Conservation (phyloP, 2,329 filamentous ascomycete genomes). For the Septoria linicola region DNA sequence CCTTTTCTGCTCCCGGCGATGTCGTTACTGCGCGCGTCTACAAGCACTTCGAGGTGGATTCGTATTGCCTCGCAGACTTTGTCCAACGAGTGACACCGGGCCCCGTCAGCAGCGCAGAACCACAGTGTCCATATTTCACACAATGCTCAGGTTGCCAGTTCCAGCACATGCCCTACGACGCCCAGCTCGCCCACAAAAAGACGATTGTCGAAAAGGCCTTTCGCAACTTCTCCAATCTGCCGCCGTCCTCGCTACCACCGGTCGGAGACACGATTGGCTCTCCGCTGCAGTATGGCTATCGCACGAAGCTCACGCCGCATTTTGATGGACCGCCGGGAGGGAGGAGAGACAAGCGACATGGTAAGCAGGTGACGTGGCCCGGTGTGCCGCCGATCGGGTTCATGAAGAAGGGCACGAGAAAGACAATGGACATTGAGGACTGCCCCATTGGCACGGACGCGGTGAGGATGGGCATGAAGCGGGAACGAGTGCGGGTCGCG, state of each 20-base stretch:
- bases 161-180: constrained; percentile 88
- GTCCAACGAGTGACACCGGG: constrained; percentile 73
- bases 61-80: constrained; percentile 79
- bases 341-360: constrained; percentile 49
- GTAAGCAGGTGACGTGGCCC: constrained; percentile 58
- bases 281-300: constrained; percentile 87
- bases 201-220: constrained; percentile 88
- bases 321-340: constrained; percentile 73
- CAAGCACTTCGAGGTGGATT: constrained; percentile 63
- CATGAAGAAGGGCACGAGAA: constrained; percentile 76
- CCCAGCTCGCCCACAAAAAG: constrained; percentile 82
- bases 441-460: constrained; percentile 92
- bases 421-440: constrained; percentile 91
- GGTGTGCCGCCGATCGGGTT: constrained; percentile 81
- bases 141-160: constrained; percentile 92
- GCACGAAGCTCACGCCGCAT: constrained; percentile 95
- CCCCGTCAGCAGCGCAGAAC: constrained; percentile 70
- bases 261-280: constrained; percentile 85
- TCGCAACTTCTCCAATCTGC: constrained; percentile 81
- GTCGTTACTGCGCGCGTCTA: constrained; percentile 74
- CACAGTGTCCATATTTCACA: constrained; percentile 81
- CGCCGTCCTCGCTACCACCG: constrained; percentile 69
- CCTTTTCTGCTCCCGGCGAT: constrained; percentile 86
- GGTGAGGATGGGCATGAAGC: constrained; percentile 73
- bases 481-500: constrained; percentile 73